Evolutionary conservation across 306 rosid genomes (phyloP).

Genomic region (Nissolia schottii): DNA sequence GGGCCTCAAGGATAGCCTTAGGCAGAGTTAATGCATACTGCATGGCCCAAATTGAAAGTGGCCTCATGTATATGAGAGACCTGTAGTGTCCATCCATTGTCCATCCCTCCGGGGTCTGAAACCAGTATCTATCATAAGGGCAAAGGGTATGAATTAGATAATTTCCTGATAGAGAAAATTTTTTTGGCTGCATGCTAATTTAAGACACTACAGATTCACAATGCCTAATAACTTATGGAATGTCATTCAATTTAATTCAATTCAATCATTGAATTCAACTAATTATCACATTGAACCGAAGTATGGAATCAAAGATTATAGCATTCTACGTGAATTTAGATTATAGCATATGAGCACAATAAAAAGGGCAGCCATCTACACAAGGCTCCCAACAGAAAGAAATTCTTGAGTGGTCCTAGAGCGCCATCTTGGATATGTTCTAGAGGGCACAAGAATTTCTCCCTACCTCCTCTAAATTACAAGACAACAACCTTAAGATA

Average conservation of each 20-base stretch:
- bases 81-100: slow-evolving; percentile 86
- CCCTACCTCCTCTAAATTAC: no score
- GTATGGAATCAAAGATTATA: neutral
- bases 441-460: no score
- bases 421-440: no score
- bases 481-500: no score
- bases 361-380: no score
- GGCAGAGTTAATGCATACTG: slow-evolving; percentile 77
- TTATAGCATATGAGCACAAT: no score
- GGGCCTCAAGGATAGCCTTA: slow-evolving; percentile 90
- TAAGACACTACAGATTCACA: neutral
- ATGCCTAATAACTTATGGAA: neutral
- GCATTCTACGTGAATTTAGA: no score
- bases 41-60: slow-evolving; percentile 94
- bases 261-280: neutral
- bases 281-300: neutral
- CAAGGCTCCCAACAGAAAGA: no score
- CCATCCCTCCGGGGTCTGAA: slow-evolving; percentile 97
- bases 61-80: slow-evolving; percentile 93
- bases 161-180: neutral
- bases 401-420: no score
- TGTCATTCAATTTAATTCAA: no score
- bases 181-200: neutral
- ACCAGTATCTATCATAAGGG: slow-evolving; percentile 61
- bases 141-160: neutral